phyloP scores from a whole-genome alignment of 2,329 filamentous ascomycete species.

The Proliferodiscus dingleyae region DNA sequence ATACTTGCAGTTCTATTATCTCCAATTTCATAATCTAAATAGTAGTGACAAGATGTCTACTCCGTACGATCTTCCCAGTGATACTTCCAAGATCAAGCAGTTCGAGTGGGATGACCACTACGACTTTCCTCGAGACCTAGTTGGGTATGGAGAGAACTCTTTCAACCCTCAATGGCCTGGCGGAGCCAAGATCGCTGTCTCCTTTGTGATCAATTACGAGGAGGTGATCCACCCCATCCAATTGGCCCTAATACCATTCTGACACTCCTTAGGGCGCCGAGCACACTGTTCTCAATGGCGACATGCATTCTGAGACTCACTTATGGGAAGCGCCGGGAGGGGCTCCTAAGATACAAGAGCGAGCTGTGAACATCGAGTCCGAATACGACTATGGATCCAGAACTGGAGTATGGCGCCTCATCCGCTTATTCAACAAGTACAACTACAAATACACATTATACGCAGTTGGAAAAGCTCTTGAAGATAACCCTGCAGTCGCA shows the following conservation, averaged over 20 bases:
- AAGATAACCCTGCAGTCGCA: conserved; percentile 37
- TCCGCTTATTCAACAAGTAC: conserved; percentile 38
- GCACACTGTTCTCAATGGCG: conserved; percentile 22
- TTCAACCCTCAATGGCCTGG: conserved; percentile 32
- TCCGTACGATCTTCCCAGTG: conserved; percentile 18
- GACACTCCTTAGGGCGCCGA: conserved; percentile 18
- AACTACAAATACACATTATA: conserved; percentile 40
- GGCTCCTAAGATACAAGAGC: conserved; percentile 18
- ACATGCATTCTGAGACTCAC: conserved; percentile 21
- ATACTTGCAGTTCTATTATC: neutral
- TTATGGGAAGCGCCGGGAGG: conserved; percentile 22
- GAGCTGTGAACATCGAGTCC: conserved; percentile 29
- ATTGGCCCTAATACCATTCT: neutral
- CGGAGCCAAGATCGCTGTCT: conserved; percentile 31
- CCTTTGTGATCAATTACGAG: conserved; percentile 29
- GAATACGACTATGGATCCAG: conserved; percentile 35
- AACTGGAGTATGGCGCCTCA: conserved; percentile 36
- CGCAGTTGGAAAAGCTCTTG: conserved; percentile 37
- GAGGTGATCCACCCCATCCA: conserved; percentile 12
- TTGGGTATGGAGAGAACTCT: conserved; percentile 26
- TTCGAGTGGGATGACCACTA: conserved; percentile 27
- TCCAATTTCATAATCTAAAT: neutral
- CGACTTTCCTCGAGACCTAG: conserved; percentile 25
- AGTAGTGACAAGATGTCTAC: conserved; percentile 18
- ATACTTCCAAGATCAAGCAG: conserved; percentile 19